These are phyloP conservation scores for Carex myosuroides DNA, from an alignment of 176 grass and related monocot species.

Conservation along the genomic window DNA sequence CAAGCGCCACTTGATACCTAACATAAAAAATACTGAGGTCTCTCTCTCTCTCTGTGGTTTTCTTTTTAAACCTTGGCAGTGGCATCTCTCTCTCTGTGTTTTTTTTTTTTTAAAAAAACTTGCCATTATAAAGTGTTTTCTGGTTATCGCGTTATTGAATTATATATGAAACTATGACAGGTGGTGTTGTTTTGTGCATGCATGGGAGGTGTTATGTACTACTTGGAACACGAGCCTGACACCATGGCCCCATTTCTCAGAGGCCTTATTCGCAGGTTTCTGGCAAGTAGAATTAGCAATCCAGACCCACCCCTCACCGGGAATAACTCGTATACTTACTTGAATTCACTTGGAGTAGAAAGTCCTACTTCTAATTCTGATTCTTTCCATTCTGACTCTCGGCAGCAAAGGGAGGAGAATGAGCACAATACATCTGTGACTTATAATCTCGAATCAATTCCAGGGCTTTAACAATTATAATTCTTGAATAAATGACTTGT, in stretches of 20 bases:
- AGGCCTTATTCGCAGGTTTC: slow-evolving; percentile 81
- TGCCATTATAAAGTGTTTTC: background rate
- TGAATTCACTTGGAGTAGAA: slow-evolving; percentile 47
- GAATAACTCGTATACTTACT: slow-evolving; percentile 52
- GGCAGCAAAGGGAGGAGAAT: slow-evolving; percentile 22
- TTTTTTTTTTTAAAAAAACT: too few species aligned
- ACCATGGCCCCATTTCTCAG: slow-evolving; percentile 98
- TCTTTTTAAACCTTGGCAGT: too few species aligned
- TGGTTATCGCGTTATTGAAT: background rate
- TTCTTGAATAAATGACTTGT: slow-evolving; percentile 18
- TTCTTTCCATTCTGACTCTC: slow-evolving; percentile 33
- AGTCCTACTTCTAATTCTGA: background rate
- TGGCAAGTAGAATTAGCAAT: slow-evolving; percentile 91
- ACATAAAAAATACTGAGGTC: slow-evolving; percentile 92
- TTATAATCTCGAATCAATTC: slow-evolving; percentile 87
- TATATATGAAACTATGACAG: slow-evolving; percentile 34
- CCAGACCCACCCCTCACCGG: slow-evolving; percentile 42
- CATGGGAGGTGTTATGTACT: slow-evolving; percentile 98
- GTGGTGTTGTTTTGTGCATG: slow-evolving; percentile 90
- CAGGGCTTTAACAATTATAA: slow-evolving; percentile 53
- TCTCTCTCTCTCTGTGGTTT: background rate
- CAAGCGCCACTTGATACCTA: slow-evolving; percentile 74
- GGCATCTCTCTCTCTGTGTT: too few species aligned
- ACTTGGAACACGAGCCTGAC: slow-evolving; percentile 86
- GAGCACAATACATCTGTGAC: slow-evolving; percentile 33